Evolutionary conservation across 2,329 filamentous ascomycete species (phyloP).

Genomic region (Cordyceps javanica): DNA sequence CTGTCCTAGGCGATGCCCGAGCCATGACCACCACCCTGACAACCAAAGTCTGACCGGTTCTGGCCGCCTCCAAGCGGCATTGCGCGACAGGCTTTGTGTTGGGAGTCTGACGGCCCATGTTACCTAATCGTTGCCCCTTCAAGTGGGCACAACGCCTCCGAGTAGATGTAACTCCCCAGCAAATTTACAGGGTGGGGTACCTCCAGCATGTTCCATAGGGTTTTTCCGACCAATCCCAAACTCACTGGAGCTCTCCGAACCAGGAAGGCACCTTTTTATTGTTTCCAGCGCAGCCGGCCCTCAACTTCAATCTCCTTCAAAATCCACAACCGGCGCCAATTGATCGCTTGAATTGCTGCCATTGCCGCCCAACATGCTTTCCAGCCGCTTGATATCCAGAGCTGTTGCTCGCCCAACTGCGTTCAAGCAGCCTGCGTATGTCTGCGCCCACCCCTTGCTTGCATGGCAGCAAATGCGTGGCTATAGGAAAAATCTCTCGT

Average conservation of each 20-base stretch:
- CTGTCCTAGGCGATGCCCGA: slow-evolving; percentile 1
- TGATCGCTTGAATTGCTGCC: slow-evolving; percentile 20
- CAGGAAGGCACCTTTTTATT: slow-evolving; percentile 8
- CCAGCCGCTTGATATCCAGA: slow-evolving; percentile 55
- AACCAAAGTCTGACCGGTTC: slow-evolving; percentile 1
- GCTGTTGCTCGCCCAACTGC: slow-evolving; percentile 48
- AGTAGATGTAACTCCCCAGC: not conserved
- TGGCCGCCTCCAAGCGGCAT: slow-evolving; percentile 9
- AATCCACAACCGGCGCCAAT: slow-evolving; percentile 18
- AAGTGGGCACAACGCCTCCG: not conserved
- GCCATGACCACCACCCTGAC: not conserved
- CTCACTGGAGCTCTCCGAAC: slow-evolving; percentile 16
- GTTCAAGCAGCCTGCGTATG: slow-evolving; percentile 50
- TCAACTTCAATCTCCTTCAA: slow-evolving; percentile 10
- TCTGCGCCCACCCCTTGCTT: slow-evolving; percentile 12
- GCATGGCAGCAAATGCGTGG: not conserved
- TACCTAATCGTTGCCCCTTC: slow-evolving; percentile 9
- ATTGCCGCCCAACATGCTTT: slow-evolving; percentile 46
- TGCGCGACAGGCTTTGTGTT: not conserved
- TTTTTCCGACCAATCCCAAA: slow-evolving; percentile 11
- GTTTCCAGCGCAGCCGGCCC: not conserved
- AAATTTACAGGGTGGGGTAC: slow-evolving; percentile 6
- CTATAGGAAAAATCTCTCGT: slow-evolving; percentile 14
- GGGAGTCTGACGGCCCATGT: not conserved
- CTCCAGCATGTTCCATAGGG: not conserved